Base-by-base conservation (phyloP, 2,329 filamentous ascomycete species). In the Kalaharituber pfeilii region DNA sequence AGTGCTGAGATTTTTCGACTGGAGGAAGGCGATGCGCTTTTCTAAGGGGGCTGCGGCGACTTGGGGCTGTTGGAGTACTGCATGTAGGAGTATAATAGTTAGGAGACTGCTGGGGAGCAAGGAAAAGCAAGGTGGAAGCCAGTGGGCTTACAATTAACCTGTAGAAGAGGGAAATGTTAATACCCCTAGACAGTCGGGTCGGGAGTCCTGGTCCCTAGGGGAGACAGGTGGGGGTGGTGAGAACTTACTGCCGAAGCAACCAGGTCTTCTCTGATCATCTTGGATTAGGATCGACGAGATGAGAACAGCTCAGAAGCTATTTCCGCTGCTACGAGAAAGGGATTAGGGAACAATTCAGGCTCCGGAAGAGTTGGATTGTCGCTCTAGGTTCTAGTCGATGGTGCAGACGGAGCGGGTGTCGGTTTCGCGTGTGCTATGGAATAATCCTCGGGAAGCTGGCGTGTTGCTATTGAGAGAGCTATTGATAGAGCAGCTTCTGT, bases 1-100 rank as follows among this genome's bases (percentile, higher is more conserved):
- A 68, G 91, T 84, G 0, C 89, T 96, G 53, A 98, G 76, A 69
- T 98, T 96, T 71, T 98, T 98, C 6, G 88, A 93, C 68, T 88
- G 85, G 20, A 98, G 75, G 64, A 98, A 98, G 7, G 87, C 84
- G 56, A 96, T 78, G 60, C 86, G 81, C 69, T 91, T 95, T 66
- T 96, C 91, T 58, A 94, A 72, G n/a, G 91, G 83, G 4, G 91
- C 89, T 8, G 80, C 79, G 33, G 86, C 80, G 62, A 98, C 89
- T 51, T 82, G 93, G 9, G 91, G 88, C 68, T 98, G 91, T 71
- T 93, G 86, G 57, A 98, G 80, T 70, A 98, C 86, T 89, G 27
- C 50, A 18, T n/a, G 33, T 51, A 56, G 54, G 25, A 25, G 50
- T 39, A n/a, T n/a, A n/a, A n/a, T 54, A 49, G 30, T 44, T 9